phyloP scores from a whole-genome alignment of 345 rosid genomes.

The Ricinus communis region DNA sequence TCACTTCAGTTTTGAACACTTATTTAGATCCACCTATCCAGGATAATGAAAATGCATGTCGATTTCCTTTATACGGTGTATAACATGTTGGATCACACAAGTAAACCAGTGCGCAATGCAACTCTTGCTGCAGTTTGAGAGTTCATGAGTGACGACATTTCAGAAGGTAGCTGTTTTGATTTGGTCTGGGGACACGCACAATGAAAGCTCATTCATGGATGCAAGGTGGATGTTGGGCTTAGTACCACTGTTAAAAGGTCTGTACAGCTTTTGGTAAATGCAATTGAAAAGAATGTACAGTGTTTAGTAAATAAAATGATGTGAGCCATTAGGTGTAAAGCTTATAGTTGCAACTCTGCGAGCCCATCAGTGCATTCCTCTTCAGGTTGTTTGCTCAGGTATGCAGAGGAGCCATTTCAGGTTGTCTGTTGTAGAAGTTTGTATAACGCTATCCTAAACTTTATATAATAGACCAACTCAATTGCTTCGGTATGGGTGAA shows the following conservation, averaged over 20 bases:
- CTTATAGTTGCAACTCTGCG: not conserved
- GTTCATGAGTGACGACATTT: not conserved
- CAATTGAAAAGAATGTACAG: not conserved
- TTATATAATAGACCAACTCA: not conserved
- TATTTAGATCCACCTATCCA: no score
- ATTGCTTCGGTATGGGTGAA: not conserved
- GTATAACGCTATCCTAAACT: not conserved
- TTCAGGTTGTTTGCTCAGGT: not conserved
- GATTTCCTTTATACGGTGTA: not conserved
- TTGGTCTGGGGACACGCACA: not conserved
- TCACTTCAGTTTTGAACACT: no score
- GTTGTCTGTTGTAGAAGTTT: not conserved
- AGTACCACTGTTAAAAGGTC: not conserved
- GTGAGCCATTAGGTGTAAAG: not conserved
- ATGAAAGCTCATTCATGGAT: not conserved
- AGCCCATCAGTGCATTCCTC: not conserved
- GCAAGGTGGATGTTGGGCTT: not conserved
- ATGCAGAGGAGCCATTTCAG: not conserved
- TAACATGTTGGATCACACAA: not conserved
- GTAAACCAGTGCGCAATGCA: not conserved
- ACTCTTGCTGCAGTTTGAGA: not conserved
- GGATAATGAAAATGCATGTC: not conserved
- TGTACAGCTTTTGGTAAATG: not conserved
- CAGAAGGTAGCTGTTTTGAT: not conserved
- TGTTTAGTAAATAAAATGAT: not conserved